Conservation (phyloP, 257 asterid species). For the Haberlea rhodopensis region DNA sequence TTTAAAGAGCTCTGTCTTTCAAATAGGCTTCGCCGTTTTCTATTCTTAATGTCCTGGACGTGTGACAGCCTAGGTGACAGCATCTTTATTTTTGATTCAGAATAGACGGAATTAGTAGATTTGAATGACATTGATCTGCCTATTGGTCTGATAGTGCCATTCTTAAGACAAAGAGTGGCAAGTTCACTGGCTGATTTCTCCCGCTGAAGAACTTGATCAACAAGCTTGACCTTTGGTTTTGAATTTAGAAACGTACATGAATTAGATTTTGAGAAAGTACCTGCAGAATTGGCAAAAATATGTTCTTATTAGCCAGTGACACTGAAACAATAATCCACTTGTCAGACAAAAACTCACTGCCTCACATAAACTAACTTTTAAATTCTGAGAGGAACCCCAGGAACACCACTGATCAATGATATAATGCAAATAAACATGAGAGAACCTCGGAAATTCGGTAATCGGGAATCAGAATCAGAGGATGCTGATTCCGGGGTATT, state of each 20-base stretch:
- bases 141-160: constrained; percentile 53
- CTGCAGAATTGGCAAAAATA: constrained; percentile 43
- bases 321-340: constrained; percentile 18
- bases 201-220: constrained; percentile 67
- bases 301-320: constrained; percentile 18
- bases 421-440: constrained; percentile 14
- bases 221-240: constrained; percentile 71
- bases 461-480: constrained; percentile 49
- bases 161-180: constrained; percentile 50
- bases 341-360: constrained; percentile 18
- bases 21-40: constrained; percentile 50
- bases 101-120: constrained; percentile 43
- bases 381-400: constrained; percentile 15
- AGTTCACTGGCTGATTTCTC: constrained; percentile 64
- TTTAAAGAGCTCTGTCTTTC: constrained; percentile 66
- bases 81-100: constrained; percentile 69
- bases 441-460: constrained; percentile 51
- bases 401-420: constrained; percentile 16
- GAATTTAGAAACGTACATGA: constrained; percentile 65
- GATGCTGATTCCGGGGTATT: constrained; percentile 42
- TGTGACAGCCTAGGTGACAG: constrained; percentile 57
- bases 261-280: constrained; percentile 64
- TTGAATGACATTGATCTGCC: constrained; percentile 76
- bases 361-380: constrained; percentile 7
- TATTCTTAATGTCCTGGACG: constrained; percentile 46